Percentiles rank a stretch among this genome's conserved stretches.
phyloP scores from a whole-genome alignment of 495 filamentous ascomycete genomes.

The Poronia punctata region DNA sequence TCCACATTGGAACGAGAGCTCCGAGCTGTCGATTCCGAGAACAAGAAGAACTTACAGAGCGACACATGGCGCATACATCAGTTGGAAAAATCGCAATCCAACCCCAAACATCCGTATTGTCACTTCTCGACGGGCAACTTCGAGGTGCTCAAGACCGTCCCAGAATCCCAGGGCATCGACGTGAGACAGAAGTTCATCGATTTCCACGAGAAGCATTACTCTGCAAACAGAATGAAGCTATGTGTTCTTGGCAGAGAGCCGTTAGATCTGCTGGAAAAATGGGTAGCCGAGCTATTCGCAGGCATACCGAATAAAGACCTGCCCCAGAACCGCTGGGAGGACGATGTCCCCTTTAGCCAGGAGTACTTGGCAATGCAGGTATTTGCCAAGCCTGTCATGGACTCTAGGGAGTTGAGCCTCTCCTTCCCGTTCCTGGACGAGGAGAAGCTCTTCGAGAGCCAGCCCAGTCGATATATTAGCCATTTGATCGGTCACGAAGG shows the following conservation, averaged over 20 bases:
- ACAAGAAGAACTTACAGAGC: constrained; percentile 98
- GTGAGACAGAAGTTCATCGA: constrained; percentile 91
- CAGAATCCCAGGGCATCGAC: constrained; percentile 74
- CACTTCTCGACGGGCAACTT: constrained; percentile 95
- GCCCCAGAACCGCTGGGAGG: constrained; percentile 73
- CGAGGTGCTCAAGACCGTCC: constrained; percentile 78
- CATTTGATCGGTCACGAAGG: constrained; percentile 97
- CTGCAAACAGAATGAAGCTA: constrained; percentile 93
- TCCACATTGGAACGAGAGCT: constrained; percentile 90
- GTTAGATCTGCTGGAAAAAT: constrained; percentile 80
- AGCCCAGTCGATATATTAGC: constrained; percentile 83
- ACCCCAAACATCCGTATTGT: constrained; percentile 84
- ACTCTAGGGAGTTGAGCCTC: constrained; percentile 75
- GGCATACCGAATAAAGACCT: constrained; percentile 80
- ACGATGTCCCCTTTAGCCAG: constrained; percentile 58
- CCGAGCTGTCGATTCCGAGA: constrained; percentile 91
- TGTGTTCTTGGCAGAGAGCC: constrained; percentile 82
- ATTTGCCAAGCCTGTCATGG: constrained; percentile 96
- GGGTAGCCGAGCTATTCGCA: constrained; percentile 83
- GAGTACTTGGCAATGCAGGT: constrained; percentile 69
- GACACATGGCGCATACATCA: constrained; percentile 91
- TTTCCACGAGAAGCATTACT: constrained; percentile 87
- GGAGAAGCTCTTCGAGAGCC: constrained; percentile 70
- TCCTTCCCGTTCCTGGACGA: constrained; percentile 88
- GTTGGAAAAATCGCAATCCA: constrained; percentile 84